Base-by-base conservation (phyloP, 345 rosid genomes). In the Psidium guajava region DNA sequence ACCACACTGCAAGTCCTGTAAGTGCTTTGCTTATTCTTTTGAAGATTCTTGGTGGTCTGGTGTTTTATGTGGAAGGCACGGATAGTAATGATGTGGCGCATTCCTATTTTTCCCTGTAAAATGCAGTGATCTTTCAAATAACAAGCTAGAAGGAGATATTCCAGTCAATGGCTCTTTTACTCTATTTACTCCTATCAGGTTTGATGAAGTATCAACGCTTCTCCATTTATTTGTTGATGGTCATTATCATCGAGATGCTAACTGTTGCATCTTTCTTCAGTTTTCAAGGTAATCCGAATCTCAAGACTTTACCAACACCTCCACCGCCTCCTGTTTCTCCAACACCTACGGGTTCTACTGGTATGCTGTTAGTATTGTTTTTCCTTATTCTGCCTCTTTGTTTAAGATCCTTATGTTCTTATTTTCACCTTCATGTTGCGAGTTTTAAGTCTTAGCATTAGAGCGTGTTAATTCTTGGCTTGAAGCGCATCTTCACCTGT, bases 81-180 rank as follows among this genome's bases (percentile, higher is more conserved):
- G 58, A 82, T 47, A 53, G 50, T 80, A 85, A 59, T 74, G 83
- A 88, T 54, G 11, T 80, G 64, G 51, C 51, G 57, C 80, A 50
- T 21, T 81, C 36, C 84, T 81, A 22, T 89, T 69, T 36, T 64
- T 36, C 47, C 80, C 25, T 36, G 25, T 69, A 81, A 90, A 86
- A 90, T 93, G 87, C 91, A 97, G 98, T 86, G 96, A 97, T 92
- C 92, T 97, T 88, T 95, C 99, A 55, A 90, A 93, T 89, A 95
- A 97, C 88, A 1, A 0, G 3, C 95, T 97, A 55, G 53, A 3
- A 6, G 99, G 99, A 90, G 91, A 89, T 82, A 80, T 90, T 89
- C 99, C 98, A 11, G 86, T 88, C 82, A 93, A 93, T 82, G 99
- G 99, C 82, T 97, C 98, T 82, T 97, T 97, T 90, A 90, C 95